These are phyloP conservation scores for Fusarium sp. DNA, from an alignment of 2,329 filamentous ascomycete genomes.

Conservation along the genomic window DNA sequence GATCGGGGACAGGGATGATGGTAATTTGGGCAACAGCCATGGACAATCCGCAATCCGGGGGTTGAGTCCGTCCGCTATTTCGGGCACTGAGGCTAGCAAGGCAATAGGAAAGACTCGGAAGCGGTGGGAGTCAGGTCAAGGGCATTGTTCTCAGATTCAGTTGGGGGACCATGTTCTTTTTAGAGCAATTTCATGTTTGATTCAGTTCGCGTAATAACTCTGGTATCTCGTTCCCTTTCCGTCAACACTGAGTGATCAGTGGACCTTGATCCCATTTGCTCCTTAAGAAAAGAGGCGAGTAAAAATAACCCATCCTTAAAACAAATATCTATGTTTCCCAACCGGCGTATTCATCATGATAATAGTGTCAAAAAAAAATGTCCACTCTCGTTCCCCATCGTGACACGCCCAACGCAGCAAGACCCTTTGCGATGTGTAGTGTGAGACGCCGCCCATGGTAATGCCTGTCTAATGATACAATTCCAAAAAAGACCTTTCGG, in stretches of 20 bases:
- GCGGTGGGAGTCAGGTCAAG: background rate
- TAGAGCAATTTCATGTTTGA: conserved; percentile 29
- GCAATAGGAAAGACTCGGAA: conserved; percentile 19
- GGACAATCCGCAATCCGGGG: conserved; percentile 17
- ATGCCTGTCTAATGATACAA: conserved; percentile 47
- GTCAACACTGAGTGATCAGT: conserved; percentile 45
- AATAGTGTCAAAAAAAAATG: conserved; percentile 16
- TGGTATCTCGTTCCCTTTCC: conserved; percentile 45
- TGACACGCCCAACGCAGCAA: conserved; percentile 17
- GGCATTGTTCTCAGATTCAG: background rate
- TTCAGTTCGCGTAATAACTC: conserved; percentile 34
- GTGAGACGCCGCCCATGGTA: conserved; percentile 40
- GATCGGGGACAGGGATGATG: conserved; percentile 38
- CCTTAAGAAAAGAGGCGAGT: conserved; percentile 19
- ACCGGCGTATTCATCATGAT: conserved; percentile 44
- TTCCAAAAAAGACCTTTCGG: conserved; percentile 35
- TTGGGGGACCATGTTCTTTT: background rate
- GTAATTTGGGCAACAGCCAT: conserved; percentile 32
- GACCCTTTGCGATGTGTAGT: conserved; percentile 29
- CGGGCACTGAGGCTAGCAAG: background rate
- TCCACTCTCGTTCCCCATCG: conserved; percentile 18
- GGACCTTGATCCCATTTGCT: conserved; percentile 43
- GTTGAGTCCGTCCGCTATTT: conserved; percentile 12
- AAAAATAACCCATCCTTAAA: conserved; percentile 35
- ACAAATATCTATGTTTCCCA: conserved; percentile 46